Conservation (phyloP, 148 eudicot species). For the Rhododendron molle region DNA sequence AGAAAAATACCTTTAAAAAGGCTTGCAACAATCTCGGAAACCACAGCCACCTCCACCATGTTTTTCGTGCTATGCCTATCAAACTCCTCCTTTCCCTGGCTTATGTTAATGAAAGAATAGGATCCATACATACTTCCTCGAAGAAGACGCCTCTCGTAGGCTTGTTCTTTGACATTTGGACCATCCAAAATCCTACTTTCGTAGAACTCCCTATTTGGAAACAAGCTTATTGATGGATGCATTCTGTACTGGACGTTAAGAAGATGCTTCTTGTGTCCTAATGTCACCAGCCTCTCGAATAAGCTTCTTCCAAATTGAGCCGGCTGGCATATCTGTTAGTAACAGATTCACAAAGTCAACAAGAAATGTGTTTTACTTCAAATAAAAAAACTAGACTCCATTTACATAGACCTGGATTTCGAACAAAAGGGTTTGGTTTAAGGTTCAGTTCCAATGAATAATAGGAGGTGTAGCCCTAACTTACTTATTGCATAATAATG, state of each 20-base stretch:
- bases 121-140: slow-evolving; percentile 27
- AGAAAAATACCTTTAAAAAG: slow-evolving; percentile 33
- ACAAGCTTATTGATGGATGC: slow-evolving; percentile 59
- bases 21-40: slow-evolving; percentile 32
- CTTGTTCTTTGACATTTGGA: slow-evolving; percentile 11
- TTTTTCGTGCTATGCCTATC: slow-evolving; percentile 33
- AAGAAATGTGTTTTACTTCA: background rate
- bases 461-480: background rate
- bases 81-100: slow-evolving; percentile 36
- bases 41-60: slow-evolving; percentile 44
- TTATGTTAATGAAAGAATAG: slow-evolving; percentile 36
- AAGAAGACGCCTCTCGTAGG: slow-evolving; percentile 13
- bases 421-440: background rate
- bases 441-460: background rate
- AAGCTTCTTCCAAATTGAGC: slow-evolving; percentile 59
- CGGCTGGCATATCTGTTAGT: slow-evolving; percentile 31
- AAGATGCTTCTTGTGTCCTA: slow-evolving; percentile 47
- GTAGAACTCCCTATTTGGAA: slow-evolving; percentile 36
- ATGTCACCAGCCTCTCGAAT: slow-evolving; percentile 38
- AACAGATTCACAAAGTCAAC: background rate
- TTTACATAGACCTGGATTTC: background rate
- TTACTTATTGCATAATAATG: background rate
- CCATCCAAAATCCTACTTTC: slow-evolving; percentile 23
- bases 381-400: background rate
- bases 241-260: slow-evolving; percentile 50